A percentile compares a stretch with the other conserved stretches of the same genome.
phyloP scores from a whole-genome alignment of 192 early-diverging fungal genomes.

The Backusella australiensis region DNA sequence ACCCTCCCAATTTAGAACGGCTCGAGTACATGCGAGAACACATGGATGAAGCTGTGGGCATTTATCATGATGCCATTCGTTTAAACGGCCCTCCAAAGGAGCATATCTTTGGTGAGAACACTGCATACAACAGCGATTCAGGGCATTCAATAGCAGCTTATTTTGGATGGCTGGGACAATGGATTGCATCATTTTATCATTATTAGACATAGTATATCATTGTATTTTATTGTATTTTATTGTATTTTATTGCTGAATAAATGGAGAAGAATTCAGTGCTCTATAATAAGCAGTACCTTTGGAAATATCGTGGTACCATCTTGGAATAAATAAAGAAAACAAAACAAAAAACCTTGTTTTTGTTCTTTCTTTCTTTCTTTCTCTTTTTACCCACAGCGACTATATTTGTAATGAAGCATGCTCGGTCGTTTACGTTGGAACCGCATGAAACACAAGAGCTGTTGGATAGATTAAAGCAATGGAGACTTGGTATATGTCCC shows the following conservation, averaged over 20 bases:
- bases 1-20: slow-evolving; percentile 37
- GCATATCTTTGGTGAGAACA: background rate
- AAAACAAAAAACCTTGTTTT: too few species aligned
- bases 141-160: background rate
- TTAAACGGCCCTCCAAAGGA: slow-evolving; percentile 28
- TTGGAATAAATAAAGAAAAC: too few species aligned
- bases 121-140: background rate
- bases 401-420: background rate
- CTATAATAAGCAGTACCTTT: too few species aligned
- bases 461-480: slow-evolving; percentile 1
- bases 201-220: background rate
- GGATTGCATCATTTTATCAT: slow-evolving; percentile 3
- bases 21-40: slow-evolving; percentile 32
- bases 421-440: background rate
- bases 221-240: background rate
- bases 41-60: slow-evolving; percentile 22
- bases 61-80: slow-evolving; percentile 26
- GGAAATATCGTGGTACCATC: too few species aligned
- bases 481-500: slow-evolving; percentile 4
- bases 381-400: too few species aligned
- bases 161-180: background rate
- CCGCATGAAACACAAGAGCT: background rate
- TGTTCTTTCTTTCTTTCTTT: background rate
- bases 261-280: too few species aligned
- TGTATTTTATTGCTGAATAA: too few species aligned